Percentiles rank a stretch among this genome's conserved stretches.
Conservation (phyloP, 129 eudicot genomes). For the Lactuca sativa region DNA sequence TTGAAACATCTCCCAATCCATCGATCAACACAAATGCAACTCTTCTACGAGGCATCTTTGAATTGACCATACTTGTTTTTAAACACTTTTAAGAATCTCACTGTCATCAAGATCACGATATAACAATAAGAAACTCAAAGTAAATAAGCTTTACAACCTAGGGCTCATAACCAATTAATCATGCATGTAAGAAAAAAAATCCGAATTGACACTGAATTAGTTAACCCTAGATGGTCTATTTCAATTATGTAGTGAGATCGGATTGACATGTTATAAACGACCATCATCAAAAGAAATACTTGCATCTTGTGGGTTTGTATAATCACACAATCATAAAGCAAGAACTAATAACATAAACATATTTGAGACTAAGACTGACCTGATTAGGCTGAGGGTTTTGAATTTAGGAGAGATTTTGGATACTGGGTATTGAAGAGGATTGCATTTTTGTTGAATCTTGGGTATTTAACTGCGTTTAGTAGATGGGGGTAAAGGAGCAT, state of each 20-base stretch:
- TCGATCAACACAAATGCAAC: constrained; percentile 91
- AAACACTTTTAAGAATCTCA: constrained; percentile 19
- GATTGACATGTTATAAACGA: neutral
- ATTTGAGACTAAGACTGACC: constrained; percentile 21
- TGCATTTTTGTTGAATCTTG: neutral
- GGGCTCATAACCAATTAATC: constrained; percentile 18
- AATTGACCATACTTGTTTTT: constrained; percentile 44
- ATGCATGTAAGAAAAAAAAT: neutral
- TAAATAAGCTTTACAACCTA: constrained; percentile 5
- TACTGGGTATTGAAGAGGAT: constrained; percentile 15
- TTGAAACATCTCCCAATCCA: constrained; percentile 92
- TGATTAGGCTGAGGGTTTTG: constrained; percentile 30
- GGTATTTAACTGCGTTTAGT: neutral
- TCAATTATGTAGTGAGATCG: constrained; percentile 1
- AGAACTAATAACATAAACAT: constrained; percentile 1
- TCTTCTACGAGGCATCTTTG: constrained; percentile 50
- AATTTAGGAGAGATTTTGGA: constrained; percentile 12
- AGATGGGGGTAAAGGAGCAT: constrained; percentile 11
- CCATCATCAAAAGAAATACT: neutral
- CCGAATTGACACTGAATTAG: neutral
- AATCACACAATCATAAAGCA: neutral
- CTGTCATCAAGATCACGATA: constrained; percentile 17
- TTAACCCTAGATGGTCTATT: constrained; percentile 14
- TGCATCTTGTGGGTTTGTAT: constrained; percentile 6
- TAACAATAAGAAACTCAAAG: constrained; percentile 5